phyloP scores from a whole-genome alignment of 2,329 filamentous ascomycete genomes.

The Venturia carpophila region DNA sequence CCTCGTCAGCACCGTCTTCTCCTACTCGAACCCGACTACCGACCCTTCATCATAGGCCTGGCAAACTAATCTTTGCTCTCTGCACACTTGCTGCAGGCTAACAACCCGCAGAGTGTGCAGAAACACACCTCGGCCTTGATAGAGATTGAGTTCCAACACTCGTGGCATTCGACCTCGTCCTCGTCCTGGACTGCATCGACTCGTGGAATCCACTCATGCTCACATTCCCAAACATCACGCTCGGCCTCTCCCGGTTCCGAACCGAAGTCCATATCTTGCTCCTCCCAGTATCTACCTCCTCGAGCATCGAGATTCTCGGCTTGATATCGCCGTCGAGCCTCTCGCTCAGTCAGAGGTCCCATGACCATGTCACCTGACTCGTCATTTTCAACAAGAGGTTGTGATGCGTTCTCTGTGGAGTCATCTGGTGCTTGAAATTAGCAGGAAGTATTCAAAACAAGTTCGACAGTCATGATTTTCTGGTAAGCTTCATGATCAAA shows the following conservation, averaged over 20 bases:
- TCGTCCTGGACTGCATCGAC: background rate
- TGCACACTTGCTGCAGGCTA: background rate
- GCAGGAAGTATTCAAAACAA: too few species aligned
- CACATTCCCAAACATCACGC: background rate
- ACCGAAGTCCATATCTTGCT: constrained; percentile 9
- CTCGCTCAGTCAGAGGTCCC: background rate
- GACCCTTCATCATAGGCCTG: background rate
- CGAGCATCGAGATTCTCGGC: constrained; percentile 9
- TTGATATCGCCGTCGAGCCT: background rate
- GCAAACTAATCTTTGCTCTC: background rate
- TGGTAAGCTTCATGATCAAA: too few species aligned
- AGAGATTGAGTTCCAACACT: background rate
- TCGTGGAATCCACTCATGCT: background rate
- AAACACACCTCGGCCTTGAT: background rate
- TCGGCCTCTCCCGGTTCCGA: background rate
- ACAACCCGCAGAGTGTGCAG: background rate
- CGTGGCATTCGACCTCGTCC: background rate
- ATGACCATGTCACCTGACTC: background rate
- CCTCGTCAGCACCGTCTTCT: too few species aligned
- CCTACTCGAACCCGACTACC: too few species aligned
- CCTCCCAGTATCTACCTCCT: constrained; percentile 9
- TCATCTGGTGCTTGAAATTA: too few species aligned
- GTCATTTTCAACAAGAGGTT: background rate
- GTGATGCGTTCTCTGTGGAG: too few species aligned
- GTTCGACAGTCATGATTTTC: too few species aligned